Percentiles rank a stretch among this genome's conserved stretches.
phyloP scores from a whole-genome alignment of 768 basidiomycete species.

The Termitomyces titanicus region DNA sequence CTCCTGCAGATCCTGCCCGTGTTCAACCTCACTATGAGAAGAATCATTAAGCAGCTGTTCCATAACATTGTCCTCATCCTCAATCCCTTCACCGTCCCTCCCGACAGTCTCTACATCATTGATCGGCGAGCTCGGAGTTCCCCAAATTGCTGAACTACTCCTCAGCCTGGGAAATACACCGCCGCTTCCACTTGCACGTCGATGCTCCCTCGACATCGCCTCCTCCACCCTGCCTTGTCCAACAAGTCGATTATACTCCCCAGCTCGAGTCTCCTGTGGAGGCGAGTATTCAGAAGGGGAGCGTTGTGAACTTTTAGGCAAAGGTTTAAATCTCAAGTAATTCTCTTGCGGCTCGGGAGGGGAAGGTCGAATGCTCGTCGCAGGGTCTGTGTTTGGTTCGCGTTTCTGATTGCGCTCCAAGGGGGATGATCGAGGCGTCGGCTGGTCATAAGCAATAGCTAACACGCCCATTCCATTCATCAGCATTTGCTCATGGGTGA shows the following conservation, averaged over 20 bases:
- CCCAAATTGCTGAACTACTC: background rate
- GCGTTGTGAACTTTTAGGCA: constrained; percentile 11
- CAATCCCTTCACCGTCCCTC: background rate
- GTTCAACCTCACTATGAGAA: background rate
- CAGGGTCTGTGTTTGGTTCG: background rate
- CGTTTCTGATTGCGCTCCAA: background rate
- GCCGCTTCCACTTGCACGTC: constrained; percentile 26
- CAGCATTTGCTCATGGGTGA: constrained; percentile 19
- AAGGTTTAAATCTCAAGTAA: constrained; percentile 19
- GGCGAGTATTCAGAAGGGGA: constrained; percentile 24
- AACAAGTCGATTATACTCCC: constrained; percentile 27
- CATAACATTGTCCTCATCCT: background rate
- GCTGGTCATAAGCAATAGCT: background rate
- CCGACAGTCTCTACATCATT: background rate
- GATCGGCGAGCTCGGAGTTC: background rate
- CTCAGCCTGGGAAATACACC: constrained; percentile 8
- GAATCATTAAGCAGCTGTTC: background rate
- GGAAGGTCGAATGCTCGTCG: constrained; percentile 1
- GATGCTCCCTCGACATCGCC: constrained; percentile 29
- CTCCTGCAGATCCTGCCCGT: background rate
- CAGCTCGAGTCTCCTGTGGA: constrained; percentile 26
- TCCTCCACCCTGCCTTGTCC: constrained; percentile 32
- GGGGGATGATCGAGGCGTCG: background rate
- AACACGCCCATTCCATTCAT: constrained; percentile 11
- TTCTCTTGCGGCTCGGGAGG: constrained; percentile 4